Conservation (phyloP, 768 basidiomycete species). For the Leccinum incarnatum region DNA sequence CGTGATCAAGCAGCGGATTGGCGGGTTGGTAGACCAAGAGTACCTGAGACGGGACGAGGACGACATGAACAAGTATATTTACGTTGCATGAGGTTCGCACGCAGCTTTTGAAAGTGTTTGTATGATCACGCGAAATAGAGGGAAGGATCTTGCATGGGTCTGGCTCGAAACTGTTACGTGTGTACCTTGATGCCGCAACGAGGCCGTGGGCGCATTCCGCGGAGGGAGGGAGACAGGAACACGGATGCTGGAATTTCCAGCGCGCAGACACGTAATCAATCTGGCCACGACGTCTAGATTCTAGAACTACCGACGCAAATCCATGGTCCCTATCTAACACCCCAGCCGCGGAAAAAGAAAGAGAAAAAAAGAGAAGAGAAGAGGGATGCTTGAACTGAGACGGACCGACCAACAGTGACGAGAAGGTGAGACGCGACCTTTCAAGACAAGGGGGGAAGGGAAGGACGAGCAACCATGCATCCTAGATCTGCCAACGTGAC, state of each 20-base stretch:
- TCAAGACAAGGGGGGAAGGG: background rate
- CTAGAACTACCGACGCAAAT: background rate
- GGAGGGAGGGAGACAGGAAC: background rate
- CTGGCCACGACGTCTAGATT: background rate
- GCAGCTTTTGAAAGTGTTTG: background rate
- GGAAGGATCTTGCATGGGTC: background rate
- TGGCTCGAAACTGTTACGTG: background rate
- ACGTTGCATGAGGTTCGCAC: conserved; percentile 57
- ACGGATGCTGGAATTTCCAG: background rate
- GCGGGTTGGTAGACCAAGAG: conserved; percentile 79
- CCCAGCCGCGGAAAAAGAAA: background rate
- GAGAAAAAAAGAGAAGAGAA: background rate
- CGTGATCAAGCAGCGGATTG: conserved; percentile 83
- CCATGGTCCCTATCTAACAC: background rate
- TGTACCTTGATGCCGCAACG: background rate
- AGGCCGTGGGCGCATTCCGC: background rate
- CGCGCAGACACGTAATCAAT: background rate
- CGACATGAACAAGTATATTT: conserved; percentile 70
- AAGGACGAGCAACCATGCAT: no score
- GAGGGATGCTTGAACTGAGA: background rate
- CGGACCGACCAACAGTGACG: background rate
- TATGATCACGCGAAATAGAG: background rate
- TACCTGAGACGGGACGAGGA: conserved; percentile 77
- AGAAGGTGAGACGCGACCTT: background rate
- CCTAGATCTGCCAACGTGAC: background rate